Conservation (phyloP, 306 rosid species). For the Prunus mira region DNA sequence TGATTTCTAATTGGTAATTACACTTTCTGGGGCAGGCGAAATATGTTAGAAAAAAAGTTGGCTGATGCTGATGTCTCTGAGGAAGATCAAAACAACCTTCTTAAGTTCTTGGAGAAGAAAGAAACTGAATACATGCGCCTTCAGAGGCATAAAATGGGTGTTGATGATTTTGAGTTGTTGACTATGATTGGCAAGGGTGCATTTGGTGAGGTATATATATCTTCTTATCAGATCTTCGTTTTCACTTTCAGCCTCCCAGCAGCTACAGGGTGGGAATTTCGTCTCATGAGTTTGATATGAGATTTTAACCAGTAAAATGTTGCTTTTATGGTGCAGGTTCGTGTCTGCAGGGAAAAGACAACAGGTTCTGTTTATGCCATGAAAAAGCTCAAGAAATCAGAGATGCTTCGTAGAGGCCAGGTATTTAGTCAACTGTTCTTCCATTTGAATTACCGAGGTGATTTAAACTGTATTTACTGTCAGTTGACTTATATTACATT, state of each 20-base stretch:
- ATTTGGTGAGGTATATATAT: conserved; percentile 89
- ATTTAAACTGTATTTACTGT: conserved; percentile 15
- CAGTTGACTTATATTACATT: neutral
- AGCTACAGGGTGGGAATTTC: neutral
- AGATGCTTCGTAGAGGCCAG: conserved; percentile 99
- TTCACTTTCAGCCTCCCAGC: neutral
- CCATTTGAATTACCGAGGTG: conserved; percentile 19
- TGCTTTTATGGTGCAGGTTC: conserved; percentile 67
- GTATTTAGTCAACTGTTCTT: conserved; percentile 41
- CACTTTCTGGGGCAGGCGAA: conserved; percentile 52
- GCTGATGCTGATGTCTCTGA: conserved; percentile 98
- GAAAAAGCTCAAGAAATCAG: conserved; percentile 98
- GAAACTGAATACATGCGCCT: conserved; percentile 99
- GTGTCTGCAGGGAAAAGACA: conserved; percentile 85
- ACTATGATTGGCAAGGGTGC: conserved; percentile 99
- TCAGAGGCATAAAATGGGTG: conserved; percentile 98
- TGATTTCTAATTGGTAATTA: neutral
- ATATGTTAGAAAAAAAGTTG: conserved; percentile 81
- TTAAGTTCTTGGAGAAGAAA: conserved; percentile 91
- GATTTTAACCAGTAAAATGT: conserved; percentile 21
- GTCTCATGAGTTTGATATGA: neutral
- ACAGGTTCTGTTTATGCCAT: conserved; percentile 88
- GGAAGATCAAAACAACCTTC: conserved; percentile 93
- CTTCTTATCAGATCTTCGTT: neutral
- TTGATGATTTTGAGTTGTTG: conserved; percentile 85